Base-by-base conservation (phyloP, 257 asterid genomes). In the Gardenia jasminoides region DNA sequence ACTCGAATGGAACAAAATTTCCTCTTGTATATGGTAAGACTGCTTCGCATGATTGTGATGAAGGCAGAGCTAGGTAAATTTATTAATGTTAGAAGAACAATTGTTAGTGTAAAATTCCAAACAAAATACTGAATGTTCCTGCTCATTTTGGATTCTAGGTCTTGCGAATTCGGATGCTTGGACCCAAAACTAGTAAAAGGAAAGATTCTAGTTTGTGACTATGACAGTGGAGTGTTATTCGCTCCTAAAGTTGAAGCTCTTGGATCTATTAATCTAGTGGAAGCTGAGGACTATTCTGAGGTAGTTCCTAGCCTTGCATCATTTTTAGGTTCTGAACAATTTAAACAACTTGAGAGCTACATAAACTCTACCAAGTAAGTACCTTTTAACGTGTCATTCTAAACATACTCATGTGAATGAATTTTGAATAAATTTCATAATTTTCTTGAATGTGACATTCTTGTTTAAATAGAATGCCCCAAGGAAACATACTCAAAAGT, bases 161-260 rank as follows among this genome's bases (percentile, higher is more conserved):
- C 1, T 0, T 80, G 85, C 50, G 41, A 0, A 0, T 7, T 0
- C 0, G 1, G 59, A 30, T 86, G 89, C 10, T 28, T 86, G 11
- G 82, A 86, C 1, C 24, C 16, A 26, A 65, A 72, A 7, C 48
- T 69, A 15, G 87, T 83, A 52, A 69, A 74, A 48, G 87, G 83
- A 30, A 81, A 83, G 59, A 70, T 84, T 10, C 56, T 80, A 19
- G 47, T 84, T 9, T 82, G 86, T 50, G 44, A 36, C 41, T 2
- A 41, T 2, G 6, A 17, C n/a, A 3, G 1, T 13, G 15, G 10
- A 31, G 30, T 44, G n/a, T 0, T 3, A 22, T 78, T 80, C 9
- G 0, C 66, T 22, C 59, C 9, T 5, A 84, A 28, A 64, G 84
- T 61, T 48, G 10, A 4, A 6, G 80, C 72, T 30, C 0, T 61